Percentiles rank a stretch among this genome's conserved stretches.
phyloP scores from a whole-genome alignment of 2,329 filamentous ascomycete species.

The Botryotinia narcissicola region DNA sequence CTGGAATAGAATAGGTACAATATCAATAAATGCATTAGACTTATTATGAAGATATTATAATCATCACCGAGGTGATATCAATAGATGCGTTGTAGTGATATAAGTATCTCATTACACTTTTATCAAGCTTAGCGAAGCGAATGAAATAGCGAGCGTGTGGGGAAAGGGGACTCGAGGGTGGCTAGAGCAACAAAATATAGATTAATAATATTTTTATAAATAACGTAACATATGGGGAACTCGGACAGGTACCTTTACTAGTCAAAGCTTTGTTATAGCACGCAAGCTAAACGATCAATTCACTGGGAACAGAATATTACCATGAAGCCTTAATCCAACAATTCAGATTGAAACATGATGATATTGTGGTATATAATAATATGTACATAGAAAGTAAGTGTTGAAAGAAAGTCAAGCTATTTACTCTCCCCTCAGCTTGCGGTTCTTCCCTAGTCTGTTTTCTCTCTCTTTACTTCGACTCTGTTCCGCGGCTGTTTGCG shows the following conservation, averaged over 20 bases:
- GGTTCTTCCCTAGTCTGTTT: neutral
- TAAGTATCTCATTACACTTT: neutral
- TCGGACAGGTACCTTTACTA: too few species aligned
- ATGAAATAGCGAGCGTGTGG: neutral
- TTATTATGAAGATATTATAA: too few species aligned
- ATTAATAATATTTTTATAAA: too few species aligned
- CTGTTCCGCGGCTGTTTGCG: too few species aligned
- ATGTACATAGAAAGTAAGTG: neutral
- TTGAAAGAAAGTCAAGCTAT: neutral
- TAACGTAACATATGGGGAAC: too few species aligned
- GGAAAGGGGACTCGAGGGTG: neutral
- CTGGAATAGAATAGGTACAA: too few species aligned
- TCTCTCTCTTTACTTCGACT: neutral
- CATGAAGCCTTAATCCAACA: rapidly evolving
- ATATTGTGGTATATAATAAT: neutral
- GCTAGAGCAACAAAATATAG: neutral
- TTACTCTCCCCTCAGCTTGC: neutral
- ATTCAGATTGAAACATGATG: neutral
- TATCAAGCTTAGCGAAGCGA: neutral
- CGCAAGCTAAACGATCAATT: neutral
- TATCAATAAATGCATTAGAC: too few species aligned
- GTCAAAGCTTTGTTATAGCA: too few species aligned
- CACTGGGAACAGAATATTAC: neutral
- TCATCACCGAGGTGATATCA: too few species aligned
- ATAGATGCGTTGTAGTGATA: neutral